Evolutionary conservation across 768 basidiomycete species (phyloP).

Genomic region (Mycena epipterygia): DNA sequence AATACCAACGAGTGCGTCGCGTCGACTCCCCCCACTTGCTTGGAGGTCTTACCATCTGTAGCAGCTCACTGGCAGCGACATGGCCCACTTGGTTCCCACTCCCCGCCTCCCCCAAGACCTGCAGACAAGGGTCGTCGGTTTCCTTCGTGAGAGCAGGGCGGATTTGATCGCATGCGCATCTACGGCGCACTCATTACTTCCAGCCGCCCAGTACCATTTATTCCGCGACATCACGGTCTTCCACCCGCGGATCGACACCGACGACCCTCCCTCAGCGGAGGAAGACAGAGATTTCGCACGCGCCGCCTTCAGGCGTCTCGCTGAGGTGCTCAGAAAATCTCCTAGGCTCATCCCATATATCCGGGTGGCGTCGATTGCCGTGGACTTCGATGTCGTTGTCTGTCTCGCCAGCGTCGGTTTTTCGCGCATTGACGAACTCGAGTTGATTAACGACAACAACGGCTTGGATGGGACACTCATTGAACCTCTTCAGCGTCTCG

Average conservation of each 20-base stretch:
- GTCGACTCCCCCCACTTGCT: too few species aligned
- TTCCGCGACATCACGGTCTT: background rate
- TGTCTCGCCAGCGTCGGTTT: background rate
- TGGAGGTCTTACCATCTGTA: too few species aligned
- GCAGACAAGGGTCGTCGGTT: background rate
- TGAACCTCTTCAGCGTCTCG: background rate
- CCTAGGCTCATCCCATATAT: background rate
- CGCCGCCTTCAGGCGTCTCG: background rate
- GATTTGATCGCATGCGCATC: background rate
- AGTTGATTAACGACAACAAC: background rate
- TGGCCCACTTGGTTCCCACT: too few species aligned
- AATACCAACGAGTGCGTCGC: too few species aligned
- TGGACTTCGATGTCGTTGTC: background rate
- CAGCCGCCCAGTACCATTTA: background rate
- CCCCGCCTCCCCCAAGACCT: background rate
- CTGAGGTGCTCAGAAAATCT: background rate
- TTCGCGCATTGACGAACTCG: background rate
- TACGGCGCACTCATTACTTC: background rate
- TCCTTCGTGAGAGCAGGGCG: background rate
- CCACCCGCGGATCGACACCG: too few species aligned
- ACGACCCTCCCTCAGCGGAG: too few species aligned
- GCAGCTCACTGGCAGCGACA: too few species aligned
- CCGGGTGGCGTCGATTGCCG: background rate
- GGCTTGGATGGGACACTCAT: background rate
- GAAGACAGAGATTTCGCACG: background rate